Conservation (phyloP, 805 yeast species). For the Suhomyces tanzawaensis region DNA sequence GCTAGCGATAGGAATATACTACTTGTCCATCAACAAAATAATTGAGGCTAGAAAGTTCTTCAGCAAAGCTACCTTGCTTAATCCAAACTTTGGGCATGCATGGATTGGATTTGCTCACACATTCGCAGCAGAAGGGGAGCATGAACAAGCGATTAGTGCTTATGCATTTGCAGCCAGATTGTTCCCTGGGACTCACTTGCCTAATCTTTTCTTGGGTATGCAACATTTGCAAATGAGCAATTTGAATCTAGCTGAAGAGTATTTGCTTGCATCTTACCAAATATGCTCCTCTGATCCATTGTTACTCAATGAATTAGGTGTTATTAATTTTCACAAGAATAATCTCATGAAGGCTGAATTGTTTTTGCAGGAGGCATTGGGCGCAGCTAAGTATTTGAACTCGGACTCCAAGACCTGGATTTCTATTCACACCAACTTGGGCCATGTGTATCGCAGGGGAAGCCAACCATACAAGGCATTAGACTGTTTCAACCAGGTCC, state of each 20-base stretch:
- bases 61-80: constrained; percentile 81
- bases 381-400: constrained; percentile 63
- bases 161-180: constrained; percentile 92
- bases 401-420: constrained; percentile 82
- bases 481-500: constrained; percentile 71
- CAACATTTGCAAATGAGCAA: constrained; percentile 90
- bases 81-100: constrained; percentile 89
- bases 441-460: constrained; percentile 78
- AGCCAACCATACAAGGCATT: constrained; percentile 65
- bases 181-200: constrained; percentile 88
- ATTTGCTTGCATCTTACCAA: constrained; percentile 67
- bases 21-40: constrained; percentile 67
- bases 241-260: constrained; percentile 80
- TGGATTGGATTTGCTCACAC: constrained; percentile 99
- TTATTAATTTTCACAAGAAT: constrained; percentile 75
- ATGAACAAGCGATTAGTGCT: constrained; percentile 96
- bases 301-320: constrained; percentile 88
- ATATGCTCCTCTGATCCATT: constrained; percentile 86
- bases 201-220: constrained; percentile 90
- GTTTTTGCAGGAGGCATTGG: constrained; percentile 67
- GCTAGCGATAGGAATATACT: constrained; percentile 91
- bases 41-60: constrained; percentile 84
- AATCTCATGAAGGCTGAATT: constrained; percentile 68
- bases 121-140: constrained; percentile 97
- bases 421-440: constrained; percentile 81